Evolutionary conservation across 2,329 filamentous ascomycete genomes (phyloP).

Genomic region (Meredithiella fracta): DNA sequence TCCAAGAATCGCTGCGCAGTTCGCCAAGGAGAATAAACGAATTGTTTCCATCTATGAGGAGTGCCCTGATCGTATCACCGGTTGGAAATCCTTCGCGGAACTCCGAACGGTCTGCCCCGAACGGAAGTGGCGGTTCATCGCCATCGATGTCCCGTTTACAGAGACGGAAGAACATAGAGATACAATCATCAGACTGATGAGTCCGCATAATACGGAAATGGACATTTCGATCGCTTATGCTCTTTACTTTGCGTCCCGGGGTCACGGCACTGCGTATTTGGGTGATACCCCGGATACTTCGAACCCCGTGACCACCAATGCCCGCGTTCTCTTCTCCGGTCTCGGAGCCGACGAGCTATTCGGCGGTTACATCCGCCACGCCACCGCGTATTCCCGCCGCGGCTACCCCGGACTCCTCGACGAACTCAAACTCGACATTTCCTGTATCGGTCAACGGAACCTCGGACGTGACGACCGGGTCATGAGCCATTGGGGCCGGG

Average conservation of each 20-base stretch:
- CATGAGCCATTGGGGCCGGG: slow-evolving; percentile 75
- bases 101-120: slow-evolving; percentile 50
- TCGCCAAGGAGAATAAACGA: slow-evolving; percentile 23
- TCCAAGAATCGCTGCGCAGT: slow-evolving; percentile 49
- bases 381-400: slow-evolving; percentile 51
- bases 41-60: slow-evolving; percentile 46
- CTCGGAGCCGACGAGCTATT: slow-evolving; percentile 94
- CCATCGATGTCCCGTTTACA: slow-evolving; percentile 62
- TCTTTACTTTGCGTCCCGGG: slow-evolving; percentile 85
- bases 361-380: slow-evolving; percentile 77
- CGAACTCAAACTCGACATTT: slow-evolving; percentile 73
- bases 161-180: slow-evolving; percentile 54
- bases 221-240: slow-evolving; percentile 87
- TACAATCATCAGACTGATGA: slow-evolving; percentile 60
- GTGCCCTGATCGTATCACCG: slow-evolving; percentile 83
- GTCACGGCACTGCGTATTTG: slow-evolving; percentile 31
- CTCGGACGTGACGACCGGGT: slow-evolving; percentile 85
- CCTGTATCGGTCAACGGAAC: slow-evolving; percentile 80
- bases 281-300: neutral
- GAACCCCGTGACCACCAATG: slow-evolving; percentile 45
- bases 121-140: slow-evolving; percentile 68
- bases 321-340: slow-evolving; percentile 76
- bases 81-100: slow-evolving; percentile 63
- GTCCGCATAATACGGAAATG: slow-evolving; percentile 96
- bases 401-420: slow-evolving; percentile 58